Percentiles rank a stretch among this genome's conserved stretches.
Conservation (phyloP, 1,284 basidiomycete genomes). For the Ganoderma boninense region DNA sequence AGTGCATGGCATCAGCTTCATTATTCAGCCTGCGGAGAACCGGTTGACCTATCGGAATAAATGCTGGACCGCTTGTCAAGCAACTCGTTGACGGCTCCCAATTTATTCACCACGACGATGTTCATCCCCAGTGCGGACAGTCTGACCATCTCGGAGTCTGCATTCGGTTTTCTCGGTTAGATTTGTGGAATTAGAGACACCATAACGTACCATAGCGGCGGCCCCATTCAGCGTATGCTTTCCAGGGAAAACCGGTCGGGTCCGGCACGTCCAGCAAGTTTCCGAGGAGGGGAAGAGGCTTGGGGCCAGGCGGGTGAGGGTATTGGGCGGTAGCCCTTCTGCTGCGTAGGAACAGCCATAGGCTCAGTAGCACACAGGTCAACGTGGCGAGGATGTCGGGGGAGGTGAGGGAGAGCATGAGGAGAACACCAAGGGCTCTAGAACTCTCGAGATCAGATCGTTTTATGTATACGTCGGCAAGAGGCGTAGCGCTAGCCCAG, state of each 20-base stretch:
- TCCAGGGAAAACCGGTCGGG: constrained; percentile 28
- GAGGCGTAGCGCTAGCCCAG: background rate
- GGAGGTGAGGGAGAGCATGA: constrained; percentile 13
- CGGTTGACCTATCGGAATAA: constrained; percentile 34
- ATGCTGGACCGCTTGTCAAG: constrained; percentile 49
- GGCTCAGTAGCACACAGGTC: constrained; percentile 8
- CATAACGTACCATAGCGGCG: constrained; percentile 23
- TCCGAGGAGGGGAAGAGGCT: constrained; percentile 36
- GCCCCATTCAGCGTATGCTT: constrained; percentile 27
- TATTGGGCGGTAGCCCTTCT: background rate
- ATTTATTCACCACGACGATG: constrained; percentile 50
- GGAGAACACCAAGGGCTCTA: background rate
- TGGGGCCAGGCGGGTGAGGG: constrained; percentile 36
- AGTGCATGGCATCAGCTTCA: background rate
- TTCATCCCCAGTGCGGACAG: constrained; percentile 38
- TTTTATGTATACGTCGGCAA: background rate
- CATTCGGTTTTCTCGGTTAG: background rate
- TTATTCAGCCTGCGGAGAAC: background rate
- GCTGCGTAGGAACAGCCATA: constrained; percentile 13
- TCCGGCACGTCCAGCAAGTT: constrained; percentile 37
- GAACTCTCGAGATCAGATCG: background rate
- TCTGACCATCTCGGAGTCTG: constrained; percentile 36
- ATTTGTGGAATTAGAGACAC: background rate
- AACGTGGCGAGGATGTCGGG: constrained; percentile 16
- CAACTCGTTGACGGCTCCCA: constrained; percentile 46